These are phyloP conservation scores for Phaeophleospora eucalypticola DNA, from an alignment of 2,329 filamentous ascomycete species.

Conservation along the genomic window DNA sequence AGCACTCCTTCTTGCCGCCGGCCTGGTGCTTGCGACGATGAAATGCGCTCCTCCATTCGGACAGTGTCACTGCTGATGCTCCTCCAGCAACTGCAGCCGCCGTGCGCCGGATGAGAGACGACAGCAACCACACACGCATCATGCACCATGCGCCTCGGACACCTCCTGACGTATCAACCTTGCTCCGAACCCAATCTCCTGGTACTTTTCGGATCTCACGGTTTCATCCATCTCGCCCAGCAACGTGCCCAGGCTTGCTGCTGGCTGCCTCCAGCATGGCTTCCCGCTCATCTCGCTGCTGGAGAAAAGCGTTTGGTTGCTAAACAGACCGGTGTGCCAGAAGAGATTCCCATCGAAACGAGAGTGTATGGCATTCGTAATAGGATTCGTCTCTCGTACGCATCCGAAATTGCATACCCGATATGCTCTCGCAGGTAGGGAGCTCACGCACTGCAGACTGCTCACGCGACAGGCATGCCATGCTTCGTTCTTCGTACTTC, in stretches of 20 bases:
- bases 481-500: not conserved
- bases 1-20: too few relatives aligned
- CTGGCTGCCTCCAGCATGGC: too few relatives aligned
- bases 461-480: conserved; percentile 3
- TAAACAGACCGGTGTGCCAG: not conserved
- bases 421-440: not conserved
- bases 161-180: not conserved
- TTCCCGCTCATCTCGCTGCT: not conserved
- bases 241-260: not conserved
- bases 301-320: not conserved
- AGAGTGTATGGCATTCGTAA: not conserved
- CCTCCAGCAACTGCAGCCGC: not conserved
- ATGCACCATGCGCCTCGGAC: too few relatives aligned
- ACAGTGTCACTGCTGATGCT: too few relatives aligned
- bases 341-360: not conserved
- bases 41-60: too few relatives aligned
- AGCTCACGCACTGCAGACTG: not conserved
- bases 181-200: not conserved
- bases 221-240: not conserved
- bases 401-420: not conserved
- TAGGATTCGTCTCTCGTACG: not conserved
- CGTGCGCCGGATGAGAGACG: not conserved
- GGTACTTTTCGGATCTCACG: not conserved
- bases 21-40: too few relatives aligned
- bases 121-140: not conserved